Base-by-base conservation (phyloP, 352 stramenopile species). In the Phytophthora ohioensis region DNA sequence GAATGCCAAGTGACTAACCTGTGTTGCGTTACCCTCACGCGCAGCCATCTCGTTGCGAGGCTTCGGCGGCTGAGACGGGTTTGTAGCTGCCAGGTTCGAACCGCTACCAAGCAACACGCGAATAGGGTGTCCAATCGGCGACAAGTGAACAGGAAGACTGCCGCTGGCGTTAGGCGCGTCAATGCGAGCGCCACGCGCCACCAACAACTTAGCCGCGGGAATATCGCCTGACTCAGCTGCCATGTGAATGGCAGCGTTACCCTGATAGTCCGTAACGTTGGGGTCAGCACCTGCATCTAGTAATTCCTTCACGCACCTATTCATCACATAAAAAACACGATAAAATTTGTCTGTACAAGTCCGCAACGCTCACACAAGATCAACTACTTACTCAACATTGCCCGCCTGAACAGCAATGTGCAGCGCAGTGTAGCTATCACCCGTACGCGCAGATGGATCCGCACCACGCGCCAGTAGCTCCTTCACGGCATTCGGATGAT, bases 71-170 rank as follows among this genome's bases (percentile, higher is more conserved):
- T 92, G 82, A 34, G 84, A 89, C 32, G 83, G 84, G 32, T 91
- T 91, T 10, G 83, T 90, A n/a, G 88, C 77, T 30, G 86, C 84
- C 30, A 92, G 56, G 46, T 90, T 90, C 8, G 85, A 83, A 11
- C 81, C 81, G 52, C 85, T 93, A 34, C 88, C 88, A 1, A 95
- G 78, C 11, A 95, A 57, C 35, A 95, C 88, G 70, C 88, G 87
- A 57, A 95, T 94, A 47, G 88, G 88, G 60, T 95, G 87, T 2
- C 88, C 88, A 64, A 95, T 95, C 2, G 88, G 88, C n/a, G 88
- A 94, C 64, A 95, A 65, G 58, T 95, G 88, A 13, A 95, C 82
- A 7, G 88, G 88, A 27, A 95, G 81, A 67, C 85, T 94, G 4
- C 88, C 88, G 41, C 85, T 92, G 0, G 88, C 87, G 47, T 95